phyloP scores from a whole-genome alignment of 2,329 filamentous ascomycete species.

The Onygena corvina region DNA sequence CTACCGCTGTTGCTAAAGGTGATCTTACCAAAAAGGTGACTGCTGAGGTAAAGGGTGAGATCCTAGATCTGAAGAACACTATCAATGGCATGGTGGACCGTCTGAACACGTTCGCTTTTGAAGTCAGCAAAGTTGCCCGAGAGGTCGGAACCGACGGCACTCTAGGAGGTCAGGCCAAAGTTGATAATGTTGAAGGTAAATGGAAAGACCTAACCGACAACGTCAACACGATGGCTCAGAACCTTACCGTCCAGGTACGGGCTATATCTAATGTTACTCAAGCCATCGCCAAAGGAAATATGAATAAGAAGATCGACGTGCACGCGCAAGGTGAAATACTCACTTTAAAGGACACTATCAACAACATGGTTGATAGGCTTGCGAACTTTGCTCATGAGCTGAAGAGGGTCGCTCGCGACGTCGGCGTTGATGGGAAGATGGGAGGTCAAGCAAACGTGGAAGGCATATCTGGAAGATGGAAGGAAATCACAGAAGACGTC shows the following conservation, averaged over 20 bases:
- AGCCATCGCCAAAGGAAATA: constrained; percentile 87
- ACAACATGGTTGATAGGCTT: constrained; percentile 93
- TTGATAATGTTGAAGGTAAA: constrained; percentile 54
- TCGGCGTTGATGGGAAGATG: constrained; percentile 97
- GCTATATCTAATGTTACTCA: constrained; percentile 91
- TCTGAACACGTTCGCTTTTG: constrained; percentile 51
- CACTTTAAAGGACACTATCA: constrained; percentile 89
- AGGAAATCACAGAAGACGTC: constrained; percentile 93
- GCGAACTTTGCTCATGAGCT: constrained; percentile 95
- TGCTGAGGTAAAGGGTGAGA: constrained; percentile 86
- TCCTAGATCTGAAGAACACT: constrained; percentile 86
- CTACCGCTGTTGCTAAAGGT: constrained; percentile 84
- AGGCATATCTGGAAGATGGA: constrained; percentile 88
- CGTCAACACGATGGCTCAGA: constrained; percentile 56
- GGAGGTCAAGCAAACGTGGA: constrained; percentile 91
- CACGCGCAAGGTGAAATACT: constrained; percentile 91
- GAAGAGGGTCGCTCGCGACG: constrained; percentile 88
- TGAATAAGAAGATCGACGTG: constrained; percentile 91
- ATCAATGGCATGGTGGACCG: constrained; percentile 58
- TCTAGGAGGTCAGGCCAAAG: constrained; percentile 51
- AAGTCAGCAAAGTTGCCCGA: constrained; percentile 53
- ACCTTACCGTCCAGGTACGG: constrained; percentile 58
- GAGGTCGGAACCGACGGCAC: constrained; percentile 54
- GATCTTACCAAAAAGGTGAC: constrained; percentile 94
- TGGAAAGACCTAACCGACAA: constrained; percentile 57